phyloP scores from a whole-genome alignment of 2,329 filamentous ascomycete species.

The Davidsoniella virescens region DNA sequence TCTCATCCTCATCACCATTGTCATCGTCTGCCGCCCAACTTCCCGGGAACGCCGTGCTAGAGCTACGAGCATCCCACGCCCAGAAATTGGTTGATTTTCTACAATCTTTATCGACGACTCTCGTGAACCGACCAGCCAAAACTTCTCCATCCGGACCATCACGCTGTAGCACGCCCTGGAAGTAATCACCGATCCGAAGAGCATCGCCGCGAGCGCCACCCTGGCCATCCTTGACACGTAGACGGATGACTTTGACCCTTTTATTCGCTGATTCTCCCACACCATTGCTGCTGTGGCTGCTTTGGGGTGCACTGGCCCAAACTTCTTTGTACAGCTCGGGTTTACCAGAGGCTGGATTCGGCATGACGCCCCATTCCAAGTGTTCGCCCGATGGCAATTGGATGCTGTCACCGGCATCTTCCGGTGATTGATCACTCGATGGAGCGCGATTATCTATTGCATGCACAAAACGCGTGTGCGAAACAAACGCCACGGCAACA shows the following conservation, averaged over 20 bases:
- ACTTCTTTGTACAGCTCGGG: constrained; percentile 48
- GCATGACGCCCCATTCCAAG: constrained; percentile 43
- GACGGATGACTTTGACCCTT: background rate
- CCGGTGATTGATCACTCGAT: constrained; percentile 12
- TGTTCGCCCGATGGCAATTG: constrained; percentile 23
- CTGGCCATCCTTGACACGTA: background rate
- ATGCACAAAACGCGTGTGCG: constrained; percentile 32
- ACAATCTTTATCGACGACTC: background rate
- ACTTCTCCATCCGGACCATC: background rate
- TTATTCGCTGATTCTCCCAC: no score
- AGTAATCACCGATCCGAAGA: constrained; percentile 1
- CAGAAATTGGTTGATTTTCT: background rate
- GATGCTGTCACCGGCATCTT: constrained; percentile 42
- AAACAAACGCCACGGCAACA: constrained; percentile 11
- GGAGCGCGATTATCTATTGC: constrained; percentile 43
- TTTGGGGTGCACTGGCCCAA: constrained; percentile 26
- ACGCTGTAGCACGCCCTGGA: constrained; percentile 8
- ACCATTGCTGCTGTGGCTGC: no score
- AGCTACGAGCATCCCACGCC: constrained; percentile 5
- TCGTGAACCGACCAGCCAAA: background rate
- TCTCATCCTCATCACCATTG: background rate
- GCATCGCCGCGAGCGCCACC: background rate
- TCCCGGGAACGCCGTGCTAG: background rate
- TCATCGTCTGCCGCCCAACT: constrained; percentile 2
- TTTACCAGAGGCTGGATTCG: constrained; percentile 36